Conservation (phyloP, 192 early-diverging fungal species). For the Funneliformis mosseae region DNA sequence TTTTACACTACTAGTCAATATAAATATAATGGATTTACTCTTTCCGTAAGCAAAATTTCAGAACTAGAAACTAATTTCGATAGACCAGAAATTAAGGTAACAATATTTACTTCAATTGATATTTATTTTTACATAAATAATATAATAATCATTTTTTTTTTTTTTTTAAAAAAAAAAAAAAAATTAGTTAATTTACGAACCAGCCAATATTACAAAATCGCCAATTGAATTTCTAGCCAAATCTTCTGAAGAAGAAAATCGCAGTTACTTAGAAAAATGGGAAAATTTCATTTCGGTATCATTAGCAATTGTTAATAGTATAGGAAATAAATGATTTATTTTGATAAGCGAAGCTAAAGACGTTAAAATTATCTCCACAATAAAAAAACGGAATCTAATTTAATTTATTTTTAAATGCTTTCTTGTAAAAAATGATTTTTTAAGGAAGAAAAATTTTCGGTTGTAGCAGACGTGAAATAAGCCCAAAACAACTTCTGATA, state of each 20-base stretch:
- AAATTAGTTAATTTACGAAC: not conserved
- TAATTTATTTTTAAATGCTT: too few relatives aligned
- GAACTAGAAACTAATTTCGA: not conserved
- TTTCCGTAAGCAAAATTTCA: not conserved
- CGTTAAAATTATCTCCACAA: too few relatives aligned
- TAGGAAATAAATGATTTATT: not conserved
- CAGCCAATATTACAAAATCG: not conserved
- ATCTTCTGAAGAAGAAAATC: not conserved
- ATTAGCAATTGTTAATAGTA: not conserved
- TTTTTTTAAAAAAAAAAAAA: too few relatives aligned
- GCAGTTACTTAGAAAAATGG: not conserved
- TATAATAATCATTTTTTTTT: not conserved
- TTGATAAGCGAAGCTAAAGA: too few relatives aligned
- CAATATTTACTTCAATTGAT: not conserved
- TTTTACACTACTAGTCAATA: constrained; percentile 7
- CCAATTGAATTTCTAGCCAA: not conserved
- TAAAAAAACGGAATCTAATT: too few relatives aligned
- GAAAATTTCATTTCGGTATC: not conserved
- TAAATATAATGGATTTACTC: constrained; percentile 15
- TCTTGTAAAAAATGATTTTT: too few relatives aligned
- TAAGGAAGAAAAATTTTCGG: not conserved
- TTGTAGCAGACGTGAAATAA: constrained; percentile 16
- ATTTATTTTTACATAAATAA: not conserved
- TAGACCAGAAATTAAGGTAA: constrained; percentile 15
- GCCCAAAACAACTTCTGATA: not conserved